These are phyloP conservation scores for Fusarium aywerte DNA, from an alignment of 2,329 filamentous ascomycete genomes.

Conservation along the genomic window DNA sequence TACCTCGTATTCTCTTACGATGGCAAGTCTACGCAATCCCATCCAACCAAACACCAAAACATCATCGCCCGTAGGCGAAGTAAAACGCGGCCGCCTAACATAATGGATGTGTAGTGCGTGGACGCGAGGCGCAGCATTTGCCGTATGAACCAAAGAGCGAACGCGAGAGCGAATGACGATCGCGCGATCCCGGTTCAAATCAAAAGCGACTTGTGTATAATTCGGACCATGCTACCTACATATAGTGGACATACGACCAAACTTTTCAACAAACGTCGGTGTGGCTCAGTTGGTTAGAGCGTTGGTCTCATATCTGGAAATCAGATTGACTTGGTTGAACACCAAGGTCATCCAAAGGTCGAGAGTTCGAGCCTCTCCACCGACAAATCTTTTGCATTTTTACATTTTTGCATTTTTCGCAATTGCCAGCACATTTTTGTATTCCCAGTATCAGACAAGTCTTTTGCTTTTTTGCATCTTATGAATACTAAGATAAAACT, in stretches of 20 bases:
- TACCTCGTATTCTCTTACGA: slow-evolving; percentile 28
- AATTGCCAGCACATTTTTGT: no score
- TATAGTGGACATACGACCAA: fast-evolving
- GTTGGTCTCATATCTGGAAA: slow-evolving; percentile 50
- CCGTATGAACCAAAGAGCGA: background rate
- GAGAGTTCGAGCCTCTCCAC: slow-evolving; percentile 45
- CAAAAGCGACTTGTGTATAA: background rate
- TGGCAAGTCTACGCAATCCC: slow-evolving; percentile 23
- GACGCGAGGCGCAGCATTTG: slow-evolving; percentile 2
- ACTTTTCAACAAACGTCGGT: slow-evolving; percentile 31
- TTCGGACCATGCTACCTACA: background rate
- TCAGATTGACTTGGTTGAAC: slow-evolving; percentile 34
- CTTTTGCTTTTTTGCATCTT: no score
- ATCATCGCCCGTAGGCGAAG: background rate
- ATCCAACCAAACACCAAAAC: background rate
- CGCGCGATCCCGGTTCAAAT: background rate
- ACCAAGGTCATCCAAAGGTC: slow-evolving; percentile 46
- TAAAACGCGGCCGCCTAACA: slow-evolving; percentile 18
- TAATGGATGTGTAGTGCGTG: slow-evolving; percentile 22
- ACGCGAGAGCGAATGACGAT: background rate
- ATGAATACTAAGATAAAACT: no score
- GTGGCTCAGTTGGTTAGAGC: slow-evolving; percentile 55
- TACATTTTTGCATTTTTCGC: no score
- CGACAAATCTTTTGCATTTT: background rate
- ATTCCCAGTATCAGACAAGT: no score